Conservation (phyloP, 257 asterid species). For the Penstemon davidsonii region DNA sequence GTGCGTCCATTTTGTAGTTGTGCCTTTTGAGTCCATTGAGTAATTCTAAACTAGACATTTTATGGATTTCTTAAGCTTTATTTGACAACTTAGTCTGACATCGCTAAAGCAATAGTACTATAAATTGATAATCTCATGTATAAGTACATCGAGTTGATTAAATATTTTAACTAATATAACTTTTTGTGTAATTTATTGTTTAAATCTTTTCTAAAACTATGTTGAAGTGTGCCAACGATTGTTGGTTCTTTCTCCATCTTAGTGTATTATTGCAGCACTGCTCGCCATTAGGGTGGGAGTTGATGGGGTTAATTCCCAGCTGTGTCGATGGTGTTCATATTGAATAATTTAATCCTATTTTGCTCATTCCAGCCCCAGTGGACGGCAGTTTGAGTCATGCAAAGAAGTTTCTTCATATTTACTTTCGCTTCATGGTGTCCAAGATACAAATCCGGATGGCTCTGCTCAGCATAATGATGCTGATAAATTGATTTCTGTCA, state of each 20-base stretch:
- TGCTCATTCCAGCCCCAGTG: slow-evolving; percentile 71
- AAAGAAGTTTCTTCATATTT: slow-evolving; percentile 72
- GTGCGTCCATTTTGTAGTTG: neutral
- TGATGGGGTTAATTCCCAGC: neutral
- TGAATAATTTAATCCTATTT: slow-evolving; percentile 23
- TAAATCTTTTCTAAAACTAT: neutral
- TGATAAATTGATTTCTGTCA: slow-evolving; percentile 33
- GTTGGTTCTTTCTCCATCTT: slow-evolving; percentile 7
- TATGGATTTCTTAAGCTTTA: neutral
- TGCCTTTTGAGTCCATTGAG: no score
- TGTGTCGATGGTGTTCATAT: neutral
- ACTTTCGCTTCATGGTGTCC: slow-evolving; percentile 55
- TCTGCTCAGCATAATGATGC: slow-evolving; percentile 33
- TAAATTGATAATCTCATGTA: no score
- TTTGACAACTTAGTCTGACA: neutral
- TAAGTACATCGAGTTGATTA: no score
- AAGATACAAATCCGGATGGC: slow-evolving; percentile 33
- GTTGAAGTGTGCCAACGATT: neutral
- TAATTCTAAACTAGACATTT: neutral
- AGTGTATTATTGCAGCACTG: slow-evolving; percentile 1
- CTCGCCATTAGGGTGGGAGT: slow-evolving; percentile 4
- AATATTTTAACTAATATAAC: neutral
- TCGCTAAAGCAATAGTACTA: no score
- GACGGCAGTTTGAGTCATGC: slow-evolving; percentile 74
- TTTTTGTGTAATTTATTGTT: neutral